These are phyloP conservation scores for Eucalyptus sideroxylon DNA, from an alignment of 345 rosid species.

Conservation along the genomic window DNA sequence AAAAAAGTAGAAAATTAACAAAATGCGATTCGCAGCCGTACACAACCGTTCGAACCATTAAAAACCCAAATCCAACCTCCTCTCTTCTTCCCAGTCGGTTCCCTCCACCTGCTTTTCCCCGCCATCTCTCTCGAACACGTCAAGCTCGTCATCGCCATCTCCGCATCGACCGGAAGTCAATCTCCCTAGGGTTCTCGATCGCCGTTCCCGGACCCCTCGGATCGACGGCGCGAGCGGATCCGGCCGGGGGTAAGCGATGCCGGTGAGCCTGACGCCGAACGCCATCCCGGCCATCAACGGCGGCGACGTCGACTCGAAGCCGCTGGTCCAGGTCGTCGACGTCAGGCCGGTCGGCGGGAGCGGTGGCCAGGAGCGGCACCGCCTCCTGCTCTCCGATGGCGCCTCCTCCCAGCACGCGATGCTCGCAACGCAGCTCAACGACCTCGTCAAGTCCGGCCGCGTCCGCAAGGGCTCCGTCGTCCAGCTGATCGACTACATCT, in stretches of 20 bases:
- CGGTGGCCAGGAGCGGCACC: conserved; percentile 51
- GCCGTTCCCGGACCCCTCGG: background rate
- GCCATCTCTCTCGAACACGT: background rate
- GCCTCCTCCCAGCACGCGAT: conserved; percentile 60
- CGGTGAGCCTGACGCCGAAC: conserved; percentile 62
- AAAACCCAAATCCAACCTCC: background rate
- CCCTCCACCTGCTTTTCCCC: background rate
- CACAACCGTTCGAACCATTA: background rate
- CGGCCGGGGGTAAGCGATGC: conserved; percentile 17
- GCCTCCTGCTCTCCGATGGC: conserved; percentile 62
- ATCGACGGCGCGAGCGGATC: background rate
- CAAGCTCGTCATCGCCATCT: background rate
- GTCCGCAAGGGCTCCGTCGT: conserved; percentile 72
- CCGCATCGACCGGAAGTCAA: background rate
- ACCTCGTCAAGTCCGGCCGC: conserved; percentile 40
- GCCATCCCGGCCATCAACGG: conserved; percentile 51
- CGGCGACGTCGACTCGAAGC: conserved; percentile 75
- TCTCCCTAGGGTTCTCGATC: background rate
- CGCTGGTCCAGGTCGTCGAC: conserved; percentile 72
- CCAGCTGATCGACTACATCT: conserved; percentile 78
- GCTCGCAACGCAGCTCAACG: conserved; percentile 79
- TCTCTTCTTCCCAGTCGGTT: background rate
- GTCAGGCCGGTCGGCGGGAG: conserved; percentile 40
- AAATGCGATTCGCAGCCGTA: background rate
- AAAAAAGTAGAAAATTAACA: background rate